Evolutionary conservation across 192 early-diverging fungal species (phyloP).

Genomic region (Funneliformis geosporum): DNA sequence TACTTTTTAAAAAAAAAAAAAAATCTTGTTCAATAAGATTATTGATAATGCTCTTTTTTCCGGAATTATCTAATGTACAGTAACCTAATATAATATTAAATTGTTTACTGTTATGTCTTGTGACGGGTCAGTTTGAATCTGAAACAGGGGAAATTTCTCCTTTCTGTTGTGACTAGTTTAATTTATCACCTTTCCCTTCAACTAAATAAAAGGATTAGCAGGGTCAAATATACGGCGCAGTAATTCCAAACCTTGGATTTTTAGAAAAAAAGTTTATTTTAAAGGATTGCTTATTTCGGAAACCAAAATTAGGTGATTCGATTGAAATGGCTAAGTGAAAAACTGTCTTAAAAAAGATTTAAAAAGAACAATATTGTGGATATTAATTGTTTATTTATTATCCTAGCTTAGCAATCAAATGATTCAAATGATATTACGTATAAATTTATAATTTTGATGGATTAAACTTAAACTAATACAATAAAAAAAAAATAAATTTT

Average conservation of each 20-base stretch:
- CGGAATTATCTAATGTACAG: too few relatives aligned
- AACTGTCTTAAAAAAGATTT: too few relatives aligned
- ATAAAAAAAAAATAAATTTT: too few relatives aligned
- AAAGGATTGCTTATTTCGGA: not conserved
- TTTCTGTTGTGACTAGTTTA: not conserved
- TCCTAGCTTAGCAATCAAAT: not conserved
- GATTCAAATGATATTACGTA: not conserved
- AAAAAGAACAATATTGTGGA: not conserved
- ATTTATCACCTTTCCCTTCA: not conserved
- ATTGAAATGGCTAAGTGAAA: too few relatives aligned
- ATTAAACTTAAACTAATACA: too few relatives aligned
- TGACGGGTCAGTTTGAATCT: not conserved
- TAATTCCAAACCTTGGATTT: not conserved
- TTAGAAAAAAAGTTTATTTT: not conserved
- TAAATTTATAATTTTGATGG: not conserved
- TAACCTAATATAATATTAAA: not conserved
- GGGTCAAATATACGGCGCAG: not conserved
- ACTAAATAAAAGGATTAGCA: not conserved
- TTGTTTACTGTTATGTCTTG: not conserved
- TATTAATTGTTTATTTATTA: constrained; percentile 1
- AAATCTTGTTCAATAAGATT: too few relatives aligned
- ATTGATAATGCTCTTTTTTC: too few relatives aligned
- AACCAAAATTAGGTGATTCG: not conserved
- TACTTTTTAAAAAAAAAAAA: too few relatives aligned
- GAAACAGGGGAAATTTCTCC: not conserved